Base-by-base conservation (phyloP, 345 rosid genomes). In the Eucalyptus regnans region DNA sequence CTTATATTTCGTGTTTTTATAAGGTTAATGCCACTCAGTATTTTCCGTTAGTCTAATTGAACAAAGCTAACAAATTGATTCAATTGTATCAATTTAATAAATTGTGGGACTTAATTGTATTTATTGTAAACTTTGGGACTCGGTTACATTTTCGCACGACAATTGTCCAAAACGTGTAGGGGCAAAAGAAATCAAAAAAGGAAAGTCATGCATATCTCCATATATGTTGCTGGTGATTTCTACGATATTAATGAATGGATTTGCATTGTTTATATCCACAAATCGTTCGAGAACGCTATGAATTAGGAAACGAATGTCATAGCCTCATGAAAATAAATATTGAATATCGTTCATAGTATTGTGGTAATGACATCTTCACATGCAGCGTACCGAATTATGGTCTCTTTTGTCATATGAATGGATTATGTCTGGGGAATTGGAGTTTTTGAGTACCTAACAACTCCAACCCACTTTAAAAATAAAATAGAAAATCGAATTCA, bases 11-110 rank as follows among this genome's bases (percentile, higher is more conserved):
- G 0, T 7, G 3, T n/a, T n/a, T 64, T 64, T 4, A 3, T n/a
- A 64, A 64, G 9, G 20, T 15, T 8, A 64, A 64, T 29, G 33
- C 33, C 5, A 6, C 8, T 5, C 1, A 1, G 0, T 4, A n/a
- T 64, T n/a, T 2, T 15, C 1, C 0, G 0, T 64, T n/a, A n/a
- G 2, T 64, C 76, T n/a, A n/a, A 64, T 64, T n/a, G 9, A 4
- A 64, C 5, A 7, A 7, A 64, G 3, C 33, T n/a, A 7, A 14
- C 20, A 64, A 14, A 64, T 7, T 4, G 10, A 64, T 8, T 64
- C 3, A 0, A 64, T n/a, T 7, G 2, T 64, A 64, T 16, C 10
- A n/a, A 62, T 27, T 60, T 60, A 4, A 4, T 7, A 14, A 64
- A 7, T n/a, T 64, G 3, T 64, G n/a, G 3, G 5, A 13, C 0